Conservation (phyloP, 2,329 filamentous ascomycete genomes). For the Sclerotiophoma versabilis region DNA sequence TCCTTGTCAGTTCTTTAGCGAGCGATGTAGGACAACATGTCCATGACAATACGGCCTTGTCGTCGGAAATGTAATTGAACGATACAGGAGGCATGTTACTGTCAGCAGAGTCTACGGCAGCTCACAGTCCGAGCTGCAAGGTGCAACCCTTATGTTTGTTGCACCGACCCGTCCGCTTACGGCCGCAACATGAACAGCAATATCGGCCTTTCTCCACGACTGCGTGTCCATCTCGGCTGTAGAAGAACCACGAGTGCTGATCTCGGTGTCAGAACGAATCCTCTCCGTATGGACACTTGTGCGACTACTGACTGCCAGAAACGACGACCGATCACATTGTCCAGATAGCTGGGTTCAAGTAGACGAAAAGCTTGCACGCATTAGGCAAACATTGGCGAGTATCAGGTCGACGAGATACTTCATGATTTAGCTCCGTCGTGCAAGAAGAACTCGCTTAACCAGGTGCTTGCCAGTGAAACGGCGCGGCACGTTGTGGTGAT, state of each 20-base stretch:
- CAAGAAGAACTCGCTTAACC: neutral
- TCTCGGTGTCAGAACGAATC: neutral
- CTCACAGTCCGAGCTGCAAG: neutral
- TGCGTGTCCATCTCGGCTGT: neutral
- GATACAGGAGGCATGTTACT: neutral
- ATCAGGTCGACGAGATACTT: neutral
- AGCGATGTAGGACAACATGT: neutral
- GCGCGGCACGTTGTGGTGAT: neutral
- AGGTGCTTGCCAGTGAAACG: neutral
- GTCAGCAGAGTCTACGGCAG: neutral
- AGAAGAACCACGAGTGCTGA: neutral
- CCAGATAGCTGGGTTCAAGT: neutral
- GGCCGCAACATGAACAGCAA: conserved; percentile 4
- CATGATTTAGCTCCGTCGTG: neutral
- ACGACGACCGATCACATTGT: neutral
- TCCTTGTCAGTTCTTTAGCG: conserved; percentile 12
- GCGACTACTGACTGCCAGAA: neutral
- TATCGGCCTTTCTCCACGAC: neutral
- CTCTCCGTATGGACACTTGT: neutral
- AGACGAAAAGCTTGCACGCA: conserved; percentile 18
- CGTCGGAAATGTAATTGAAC: neutral
- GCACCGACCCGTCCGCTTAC: neutral
- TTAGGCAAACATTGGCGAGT: conserved; percentile 21
- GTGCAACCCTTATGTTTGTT: neutral
- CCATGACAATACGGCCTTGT: neutral